A percentile compares a stretch with the other conserved stretches of the same genome.
Conservation (phyloP, 768 basidiomycete genomes). For the Candolleomyces aberdarensis region DNA sequence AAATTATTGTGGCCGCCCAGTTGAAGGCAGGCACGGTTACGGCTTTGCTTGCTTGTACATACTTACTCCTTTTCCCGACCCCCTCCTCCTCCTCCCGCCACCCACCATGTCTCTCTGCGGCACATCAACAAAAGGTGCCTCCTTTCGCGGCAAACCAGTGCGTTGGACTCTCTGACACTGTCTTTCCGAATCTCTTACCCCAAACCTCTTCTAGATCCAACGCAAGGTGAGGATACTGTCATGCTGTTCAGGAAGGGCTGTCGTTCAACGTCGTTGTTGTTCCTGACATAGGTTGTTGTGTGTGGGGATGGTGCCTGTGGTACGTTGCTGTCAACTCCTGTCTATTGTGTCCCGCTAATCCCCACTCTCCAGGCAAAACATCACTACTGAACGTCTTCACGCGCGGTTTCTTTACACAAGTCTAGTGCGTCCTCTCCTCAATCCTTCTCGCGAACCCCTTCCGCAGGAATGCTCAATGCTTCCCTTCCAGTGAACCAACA, state of each 20-base stretch:
- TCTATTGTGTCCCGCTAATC: constrained; percentile 6
- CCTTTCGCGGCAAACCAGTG: constrained; percentile 55
- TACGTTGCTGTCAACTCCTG: constrained; percentile 28
- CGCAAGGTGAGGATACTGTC: constrained; percentile 34
- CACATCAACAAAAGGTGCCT: constrained; percentile 47
- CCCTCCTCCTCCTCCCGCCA: not conserved
- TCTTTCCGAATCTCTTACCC: constrained; percentile 5
- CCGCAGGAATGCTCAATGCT: not conserved
- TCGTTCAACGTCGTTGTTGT: constrained; percentile 1
- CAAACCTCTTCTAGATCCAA: constrained; percentile 34
- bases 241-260: not conserved
- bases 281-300: constrained; percentile 60
- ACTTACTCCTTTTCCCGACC: not conserved
- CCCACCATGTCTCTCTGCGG: constrained; percentile 54
- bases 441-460: not conserved
- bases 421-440: constrained; percentile 62
- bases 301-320: constrained; percentile 96
- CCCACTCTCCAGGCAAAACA: constrained; percentile 61
- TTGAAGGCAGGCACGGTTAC: not conserved
- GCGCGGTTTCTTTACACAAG: constrained; percentile 89
- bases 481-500: constrained; percentile 68
- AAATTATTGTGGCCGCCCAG: constrained; percentile 1
- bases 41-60: not conserved
- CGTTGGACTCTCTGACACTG: constrained; percentile 14
- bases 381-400: constrained; percentile 87